Conservation (phyloP, 495 filamentous ascomycete genomes). For the Immersiella caudata region DNA sequence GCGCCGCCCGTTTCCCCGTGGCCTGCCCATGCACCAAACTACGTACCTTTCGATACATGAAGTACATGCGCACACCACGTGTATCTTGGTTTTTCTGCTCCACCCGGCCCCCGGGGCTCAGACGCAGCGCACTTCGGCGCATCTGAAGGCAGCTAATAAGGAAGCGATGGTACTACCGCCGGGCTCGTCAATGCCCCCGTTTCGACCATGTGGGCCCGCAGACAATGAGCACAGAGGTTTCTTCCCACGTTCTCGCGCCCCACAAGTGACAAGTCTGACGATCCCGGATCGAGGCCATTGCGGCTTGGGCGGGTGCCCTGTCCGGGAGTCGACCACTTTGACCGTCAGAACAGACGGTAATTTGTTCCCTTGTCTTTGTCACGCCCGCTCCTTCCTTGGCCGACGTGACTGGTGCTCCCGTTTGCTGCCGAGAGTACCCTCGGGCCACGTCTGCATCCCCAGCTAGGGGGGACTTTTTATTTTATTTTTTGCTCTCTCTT, state of each 20-base stretch:
- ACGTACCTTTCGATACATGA: neutral
- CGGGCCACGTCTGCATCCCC: slow-evolving; percentile 3
- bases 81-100: neutral
- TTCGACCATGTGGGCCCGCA: slow-evolving; percentile 20
- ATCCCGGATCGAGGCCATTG: slow-evolving; percentile 34
- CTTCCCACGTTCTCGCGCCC: slow-evolving; percentile 26
- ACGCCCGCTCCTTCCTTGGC: slow-evolving; percentile 17
- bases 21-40: neutral
- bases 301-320: slow-evolving; percentile 26
- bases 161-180: slow-evolving; percentile 1
- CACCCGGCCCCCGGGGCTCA: neutral
- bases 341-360: slow-evolving; percentile 25
- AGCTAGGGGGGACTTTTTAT: neutral
- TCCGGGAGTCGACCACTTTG: slow-evolving; percentile 30
- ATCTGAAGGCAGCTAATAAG: neutral
- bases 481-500: neutral
- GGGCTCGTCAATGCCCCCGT: slow-evolving; percentile 19
- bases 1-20: neutral
- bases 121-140: neutral
- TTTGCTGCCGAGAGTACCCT: slow-evolving; percentile 22
- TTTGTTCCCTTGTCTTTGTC: slow-evolving; percentile 18
- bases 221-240: slow-evolving; percentile 8
- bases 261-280: slow-evolving; percentile 32
- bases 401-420: slow-evolving; percentile 13
- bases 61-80: neutral